A percentile compares a stretch with the other conserved stretches of the same genome.
phyloP scores from a whole-genome alignment of 2,329 filamentous ascomycete species.

The Calonectria naviculata region DNA sequence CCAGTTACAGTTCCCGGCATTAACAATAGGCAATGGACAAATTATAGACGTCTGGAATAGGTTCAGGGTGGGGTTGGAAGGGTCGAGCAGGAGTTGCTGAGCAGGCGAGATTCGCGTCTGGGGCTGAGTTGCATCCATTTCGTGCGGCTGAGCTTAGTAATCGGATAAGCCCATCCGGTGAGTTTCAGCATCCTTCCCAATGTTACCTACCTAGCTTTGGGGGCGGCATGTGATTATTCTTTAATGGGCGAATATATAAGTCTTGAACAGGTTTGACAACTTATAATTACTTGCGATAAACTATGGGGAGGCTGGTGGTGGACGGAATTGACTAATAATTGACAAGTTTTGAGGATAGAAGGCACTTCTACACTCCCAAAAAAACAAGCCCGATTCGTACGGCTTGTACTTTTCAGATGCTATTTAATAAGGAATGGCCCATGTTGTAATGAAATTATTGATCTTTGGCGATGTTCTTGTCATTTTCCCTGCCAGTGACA shows the following conservation, averaged over 20 bases:
- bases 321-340: too few species aligned
- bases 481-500: too few species aligned
- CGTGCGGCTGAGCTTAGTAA: constrained; percentile 7
- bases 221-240: background rate
- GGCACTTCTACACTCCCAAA: too few species aligned
- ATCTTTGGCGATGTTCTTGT: too few species aligned
- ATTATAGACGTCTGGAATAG: too few species aligned
- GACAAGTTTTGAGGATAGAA: too few species aligned
- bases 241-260: background rate
- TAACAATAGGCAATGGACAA: background rate
- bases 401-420: too few species aligned
- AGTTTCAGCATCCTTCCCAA: background rate
- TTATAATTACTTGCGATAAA: background rate
- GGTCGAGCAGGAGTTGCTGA: background rate
- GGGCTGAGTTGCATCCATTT: background rate
- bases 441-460: too few species aligned
- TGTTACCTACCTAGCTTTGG: background rate
- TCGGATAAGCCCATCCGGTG: background rate
- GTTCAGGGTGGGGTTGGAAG: background rate
- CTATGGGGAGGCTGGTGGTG: too few species aligned
- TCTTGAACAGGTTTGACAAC: background rate
- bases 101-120: background rate
- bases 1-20: too few species aligned
- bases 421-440: too few species aligned
- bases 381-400: too few species aligned